Base-by-base conservation (phyloP, 176 grass and related monocot genomes). In the Carex scoparia region DNA sequence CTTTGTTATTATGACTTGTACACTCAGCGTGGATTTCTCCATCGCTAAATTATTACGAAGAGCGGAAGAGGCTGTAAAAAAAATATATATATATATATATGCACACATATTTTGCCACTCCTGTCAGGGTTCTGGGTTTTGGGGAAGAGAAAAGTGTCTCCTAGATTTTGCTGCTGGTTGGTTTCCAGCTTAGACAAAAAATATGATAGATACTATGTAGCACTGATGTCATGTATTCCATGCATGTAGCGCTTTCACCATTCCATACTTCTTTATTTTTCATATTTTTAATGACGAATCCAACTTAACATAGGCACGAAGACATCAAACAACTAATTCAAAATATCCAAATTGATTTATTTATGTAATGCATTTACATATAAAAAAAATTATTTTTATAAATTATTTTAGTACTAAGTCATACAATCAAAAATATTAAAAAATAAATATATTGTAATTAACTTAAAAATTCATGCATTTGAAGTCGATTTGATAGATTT, bases 131-230 rank as follows among this genome's bases (percentile, higher is more conserved):
- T 62, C 68, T 42, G 54, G 62, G 38, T 4, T 83, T 83, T 83
- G n/a, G 61, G 80, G 42, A 65, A 83, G 64, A 49, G 19, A 59
- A 83, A 83, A 83, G n/a, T 83, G 60, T 83, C 37, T 33, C 64
- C 37, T 83, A 31, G 80, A 68, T 83, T 68, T 53, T 66, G 80
- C 4, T 51, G 80, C 80, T 31, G 1, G 61, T 48, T 83, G 80
- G 80, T 0, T 54, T 83, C 27, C 80, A 83, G 80, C 80, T 83
- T 66, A 68, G 60, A 68, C 27, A 12, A 16, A 28, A 6, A 12
- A 14, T 1, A 3, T 11, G 73, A 56, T 56, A 40, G 38, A 40
- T 5, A 56, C 27, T 14, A 33, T 77, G 73, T 77, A 13, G 49
- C 23, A 31, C 4, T 77, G 49, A 1, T 31, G 11, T 55, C 31